Conservation (phyloP, 257 asterid genomes). For the Henckelia pumila region DNA sequence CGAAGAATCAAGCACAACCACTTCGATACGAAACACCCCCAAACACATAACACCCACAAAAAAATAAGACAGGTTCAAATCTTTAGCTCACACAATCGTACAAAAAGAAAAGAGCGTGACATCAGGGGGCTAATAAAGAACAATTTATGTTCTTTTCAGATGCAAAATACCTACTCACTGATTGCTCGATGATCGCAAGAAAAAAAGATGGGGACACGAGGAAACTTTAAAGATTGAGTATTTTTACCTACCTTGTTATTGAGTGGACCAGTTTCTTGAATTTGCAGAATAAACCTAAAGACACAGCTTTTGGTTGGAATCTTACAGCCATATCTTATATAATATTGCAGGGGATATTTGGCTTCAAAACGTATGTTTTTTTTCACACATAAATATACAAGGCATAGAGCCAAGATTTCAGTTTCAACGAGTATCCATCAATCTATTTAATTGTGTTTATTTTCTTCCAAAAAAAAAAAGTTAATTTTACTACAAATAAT, state of each 20-base stretch:
- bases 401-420: neutral
- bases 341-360: neutral
- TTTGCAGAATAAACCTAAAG: slow-evolving; percentile 22
- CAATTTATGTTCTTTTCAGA: slow-evolving; percentile 13
- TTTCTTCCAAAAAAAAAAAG: neutral
- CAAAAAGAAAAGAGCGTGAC: neutral
- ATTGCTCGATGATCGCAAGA: slow-evolving; percentile 20
- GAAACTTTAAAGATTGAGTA: slow-evolving; percentile 22
- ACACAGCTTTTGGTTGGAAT: slow-evolving; percentile 25
- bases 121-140: slow-evolving; percentile 16
- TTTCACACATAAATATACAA: neutral
- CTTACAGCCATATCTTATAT: slow-evolving; percentile 11
- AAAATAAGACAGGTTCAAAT: slow-evolving; percentile 11
- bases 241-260: slow-evolving; percentile 25
- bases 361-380: neutral
- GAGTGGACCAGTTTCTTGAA: slow-evolving; percentile 26
- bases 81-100: slow-evolving; percentile 14
- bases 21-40: slow-evolving; percentile 15
- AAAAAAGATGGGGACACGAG: slow-evolving; percentile 25
- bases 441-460: neutral
- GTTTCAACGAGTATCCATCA: neutral
- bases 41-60: slow-evolving; percentile 7
- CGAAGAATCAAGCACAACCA: slow-evolving; percentile 19
- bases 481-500: too few species aligned
- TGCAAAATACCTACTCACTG: slow-evolving; percentile 8